Percentiles rank a stretch among this genome's conserved stretches.
Evolutionary conservation across 306 rosid species (phyloP).

Genomic region (Vachellia pachyceras): DNA sequence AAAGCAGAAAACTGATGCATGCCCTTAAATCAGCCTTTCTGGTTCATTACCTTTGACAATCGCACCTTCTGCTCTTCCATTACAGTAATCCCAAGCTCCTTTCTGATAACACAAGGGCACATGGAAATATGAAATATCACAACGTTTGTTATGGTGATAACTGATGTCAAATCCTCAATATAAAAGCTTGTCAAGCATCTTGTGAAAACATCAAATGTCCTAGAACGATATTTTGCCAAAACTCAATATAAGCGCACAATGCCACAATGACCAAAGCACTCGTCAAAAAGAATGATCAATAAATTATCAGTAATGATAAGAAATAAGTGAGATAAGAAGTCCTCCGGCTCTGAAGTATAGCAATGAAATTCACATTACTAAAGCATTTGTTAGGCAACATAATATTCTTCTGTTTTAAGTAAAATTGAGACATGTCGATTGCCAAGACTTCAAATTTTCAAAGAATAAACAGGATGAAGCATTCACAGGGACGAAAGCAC

Average conservation of each 20-base stretch:
- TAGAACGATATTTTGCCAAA: not conserved
- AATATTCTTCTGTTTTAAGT: no score
- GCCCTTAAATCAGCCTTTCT: not conserved
- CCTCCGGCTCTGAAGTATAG: not conserved
- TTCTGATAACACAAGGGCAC: slow-evolving; percentile 38
- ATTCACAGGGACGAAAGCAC: not conserved
- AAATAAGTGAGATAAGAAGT: no score
- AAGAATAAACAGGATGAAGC: not conserved
- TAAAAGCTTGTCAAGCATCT: not conserved
- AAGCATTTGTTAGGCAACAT: not conserved
- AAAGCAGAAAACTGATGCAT: not conserved
- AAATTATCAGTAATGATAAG: no score
- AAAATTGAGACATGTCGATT: not conserved
- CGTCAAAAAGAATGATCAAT: not conserved
- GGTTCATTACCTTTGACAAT: slow-evolving; percentile 49
- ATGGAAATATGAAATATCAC: slow-evolving; percentile 4
- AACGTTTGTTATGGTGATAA: slow-evolving; percentile 2
- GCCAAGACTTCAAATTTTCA: not conserved
- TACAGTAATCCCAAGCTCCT: slow-evolving; percentile 49
- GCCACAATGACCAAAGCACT: slow-evolving; percentile 1
- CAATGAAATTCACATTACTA: not conserved
- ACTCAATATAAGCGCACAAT: not conserved
- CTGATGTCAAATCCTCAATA: not conserved
- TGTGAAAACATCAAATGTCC: not conserved
- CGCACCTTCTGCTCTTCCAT: slow-evolving; percentile 45